Percentiles rank a stretch among this genome's conserved stretches.
These are phyloP conservation scores for Naganishia friedmannii DNA, from an alignment of 768 basidiomycete genomes.

Conservation along the genomic window DNA sequence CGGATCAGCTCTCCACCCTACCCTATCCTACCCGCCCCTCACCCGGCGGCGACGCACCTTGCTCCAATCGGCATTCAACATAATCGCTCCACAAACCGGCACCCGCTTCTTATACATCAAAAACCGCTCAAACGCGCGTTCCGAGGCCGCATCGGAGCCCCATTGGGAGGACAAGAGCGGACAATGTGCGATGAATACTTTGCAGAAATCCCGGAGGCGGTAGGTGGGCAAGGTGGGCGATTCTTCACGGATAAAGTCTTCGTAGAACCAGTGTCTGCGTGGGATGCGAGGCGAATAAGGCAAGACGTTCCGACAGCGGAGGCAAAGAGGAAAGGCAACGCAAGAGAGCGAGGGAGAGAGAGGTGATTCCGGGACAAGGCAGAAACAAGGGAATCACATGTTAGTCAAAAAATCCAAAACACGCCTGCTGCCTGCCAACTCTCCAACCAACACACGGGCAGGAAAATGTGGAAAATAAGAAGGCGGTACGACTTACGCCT, in stretches of 20 bases:
- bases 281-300: slow-evolving; percentile 7
- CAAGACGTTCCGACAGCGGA: slow-evolving; percentile 1
- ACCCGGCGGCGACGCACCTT: slow-evolving; percentile 70
- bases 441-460: too few species aligned
- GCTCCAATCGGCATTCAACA: slow-evolving; percentile 86
- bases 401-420: too few species aligned
- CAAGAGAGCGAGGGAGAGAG: too few species aligned
- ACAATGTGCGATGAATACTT: slow-evolving; percentile 71
- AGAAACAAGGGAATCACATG: slow-evolving; percentile 7
- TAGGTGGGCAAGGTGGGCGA: slow-evolving; percentile 81
- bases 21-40: too few species aligned
- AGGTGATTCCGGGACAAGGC: too few species aligned
- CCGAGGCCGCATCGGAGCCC: slow-evolving; percentile 72
- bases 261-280: slow-evolving; percentile 96
- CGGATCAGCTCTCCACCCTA: slow-evolving; percentile 2
- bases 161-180: slow-evolving; percentile 71
- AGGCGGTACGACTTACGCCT: slow-evolving; percentile 81
- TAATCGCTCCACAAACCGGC: slow-evolving; percentile 94
- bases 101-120: slow-evolving; percentile 96
- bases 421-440: too few species aligned
- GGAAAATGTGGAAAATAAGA: too few species aligned
- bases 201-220: slow-evolving; percentile 87
- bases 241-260: slow-evolving; percentile 93
- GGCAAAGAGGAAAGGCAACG: slow-evolving; percentile 26
- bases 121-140: slow-evolving; percentile 58